A percentile compares a stretch with the other conserved stretches of the same genome.
Evolutionary conservation across 2,329 filamentous ascomycete species (phyloP).

Genomic region (Penicillium thymicola): DNA sequence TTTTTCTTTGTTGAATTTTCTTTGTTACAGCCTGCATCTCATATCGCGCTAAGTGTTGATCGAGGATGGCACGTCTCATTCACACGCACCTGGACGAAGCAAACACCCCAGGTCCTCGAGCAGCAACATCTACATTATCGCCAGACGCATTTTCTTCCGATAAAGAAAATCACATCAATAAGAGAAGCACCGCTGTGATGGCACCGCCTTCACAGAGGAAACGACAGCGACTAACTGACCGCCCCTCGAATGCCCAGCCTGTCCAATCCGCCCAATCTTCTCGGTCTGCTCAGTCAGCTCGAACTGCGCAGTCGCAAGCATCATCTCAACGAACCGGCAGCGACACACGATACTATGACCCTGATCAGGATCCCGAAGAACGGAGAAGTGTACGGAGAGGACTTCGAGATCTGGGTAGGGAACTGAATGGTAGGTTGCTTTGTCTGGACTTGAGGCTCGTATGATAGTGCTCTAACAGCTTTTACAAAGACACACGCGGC

Average conservation of each 20-base stretch:
- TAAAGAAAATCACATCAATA: slow-evolving; percentile 51
- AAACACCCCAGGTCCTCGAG: slow-evolving; percentile 9
- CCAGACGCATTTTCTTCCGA: slow-evolving; percentile 42
- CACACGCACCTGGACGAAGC: slow-evolving; percentile 16
- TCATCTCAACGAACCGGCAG: slow-evolving; percentile 26
- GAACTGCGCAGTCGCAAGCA: slow-evolving; percentile 16
- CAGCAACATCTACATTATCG: slow-evolving; percentile 36
- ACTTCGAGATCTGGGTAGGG: slow-evolving; percentile 63
- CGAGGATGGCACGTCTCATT: slow-evolving; percentile 30
- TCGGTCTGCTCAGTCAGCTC: neutral
- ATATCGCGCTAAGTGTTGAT: slow-evolving; percentile 17
- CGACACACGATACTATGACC: slow-evolving; percentile 65
- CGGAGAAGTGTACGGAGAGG: slow-evolving; percentile 67
- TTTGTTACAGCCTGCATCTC: slow-evolving; percentile 5
- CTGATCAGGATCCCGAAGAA: slow-evolving; percentile 73
- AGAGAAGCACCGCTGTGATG: slow-evolving; percentile 27
- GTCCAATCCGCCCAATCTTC: neutral
- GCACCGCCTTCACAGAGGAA: slow-evolving; percentile 35
- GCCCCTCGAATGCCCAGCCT: slow-evolving; percentile 25
- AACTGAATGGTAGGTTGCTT: slow-evolving; percentile 53
- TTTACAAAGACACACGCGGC: slow-evolving; percentile 60
- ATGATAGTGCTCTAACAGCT: neutral
- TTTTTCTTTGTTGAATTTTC: neutral
- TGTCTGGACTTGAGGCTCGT: neutral
- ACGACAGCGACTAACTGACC: slow-evolving; percentile 44